Percentiles rank a stretch among this genome's conserved stretches.
Conservation (phyloP, 305 asterid species). For the Fraxinus platypoda region DNA sequence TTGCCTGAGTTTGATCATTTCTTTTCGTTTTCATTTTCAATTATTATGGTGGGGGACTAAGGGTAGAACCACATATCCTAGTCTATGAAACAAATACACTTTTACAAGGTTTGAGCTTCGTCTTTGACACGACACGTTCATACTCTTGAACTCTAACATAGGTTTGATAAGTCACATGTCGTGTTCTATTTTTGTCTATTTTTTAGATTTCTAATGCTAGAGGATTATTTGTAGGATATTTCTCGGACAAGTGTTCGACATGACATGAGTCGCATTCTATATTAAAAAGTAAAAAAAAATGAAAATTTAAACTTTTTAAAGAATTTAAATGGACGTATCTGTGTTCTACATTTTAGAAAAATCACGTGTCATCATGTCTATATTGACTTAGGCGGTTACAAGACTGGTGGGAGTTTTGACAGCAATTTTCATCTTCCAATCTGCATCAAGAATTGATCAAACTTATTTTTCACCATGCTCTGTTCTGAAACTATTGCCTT, state of each 20-base stretch:
- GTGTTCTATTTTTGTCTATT: background rate
- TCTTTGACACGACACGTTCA: too few species aligned
- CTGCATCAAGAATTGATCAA: slow-evolving; percentile 54
- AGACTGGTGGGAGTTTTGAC: slow-evolving; percentile 58
- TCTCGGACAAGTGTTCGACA: too few species aligned
- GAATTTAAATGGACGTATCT: background rate
- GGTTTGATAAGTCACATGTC: too few species aligned
- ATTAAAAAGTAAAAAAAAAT: too few species aligned
- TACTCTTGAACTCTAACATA: background rate
- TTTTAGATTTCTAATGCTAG: too few species aligned
- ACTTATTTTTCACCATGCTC: background rate
- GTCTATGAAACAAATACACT: background rate
- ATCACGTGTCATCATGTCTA: background rate
- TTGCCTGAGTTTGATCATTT: background rate
- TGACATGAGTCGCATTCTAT: too few species aligned
- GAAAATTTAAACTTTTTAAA: too few species aligned
- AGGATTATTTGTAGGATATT: too few species aligned
- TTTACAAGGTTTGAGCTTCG: background rate
- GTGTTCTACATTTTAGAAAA: too few species aligned
- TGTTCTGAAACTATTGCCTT: background rate
- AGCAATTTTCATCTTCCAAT: slow-evolving; percentile 78
- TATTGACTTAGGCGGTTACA: too few species aligned
- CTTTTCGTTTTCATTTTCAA: background rate
- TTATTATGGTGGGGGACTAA: too few species aligned
- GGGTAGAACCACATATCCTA: background rate